Percentiles rank a stretch among this genome's conserved stretches.
These are phyloP conservation scores for Lasiosphaeria hispida DNA, from an alignment of 495 filamentous ascomycete genomes.

Conservation along the genomic window DNA sequence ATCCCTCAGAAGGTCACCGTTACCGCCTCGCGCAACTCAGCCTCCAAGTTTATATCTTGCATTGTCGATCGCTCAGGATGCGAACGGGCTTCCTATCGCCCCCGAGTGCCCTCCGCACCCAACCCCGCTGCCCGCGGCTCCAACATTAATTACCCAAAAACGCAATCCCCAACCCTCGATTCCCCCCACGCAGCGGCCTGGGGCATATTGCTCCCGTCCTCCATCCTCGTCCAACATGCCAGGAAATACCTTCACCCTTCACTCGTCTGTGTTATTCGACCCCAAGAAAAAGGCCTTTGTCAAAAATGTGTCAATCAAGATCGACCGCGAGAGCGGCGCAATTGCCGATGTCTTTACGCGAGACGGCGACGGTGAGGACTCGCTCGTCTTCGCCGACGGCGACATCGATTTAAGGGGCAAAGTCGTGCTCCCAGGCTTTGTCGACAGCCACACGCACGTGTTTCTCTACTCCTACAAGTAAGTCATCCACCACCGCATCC, in stretches of 20 bases:
- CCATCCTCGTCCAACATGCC: constrained; percentile 6
- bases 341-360: constrained; percentile 40
- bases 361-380: constrained; percentile 4
- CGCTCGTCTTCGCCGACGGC: background rate
- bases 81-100: no score
- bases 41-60: no score
- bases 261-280: constrained; percentile 50
- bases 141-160: no score
- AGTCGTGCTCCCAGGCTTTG: constrained; percentile 49
- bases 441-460: constrained; percentile 55
- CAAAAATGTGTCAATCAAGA: constrained; percentile 39
- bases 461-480: constrained; percentile 49
- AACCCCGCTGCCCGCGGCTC: no score
- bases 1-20: no score
- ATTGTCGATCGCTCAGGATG: no score
- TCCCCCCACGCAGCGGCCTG: background rate
- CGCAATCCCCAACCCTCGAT: background rate
- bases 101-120: no score
- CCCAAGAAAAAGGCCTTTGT: constrained; percentile 45
- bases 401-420: constrained; percentile 48
- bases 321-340: constrained; percentile 39
- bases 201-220: background rate
- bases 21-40: no score
- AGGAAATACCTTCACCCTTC: constrained; percentile 33
- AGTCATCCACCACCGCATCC: background rate